These are phyloP conservation scores for Eustoma russellianum DNA, from an alignment of 257 asterid species.

Conservation along the genomic window DNA sequence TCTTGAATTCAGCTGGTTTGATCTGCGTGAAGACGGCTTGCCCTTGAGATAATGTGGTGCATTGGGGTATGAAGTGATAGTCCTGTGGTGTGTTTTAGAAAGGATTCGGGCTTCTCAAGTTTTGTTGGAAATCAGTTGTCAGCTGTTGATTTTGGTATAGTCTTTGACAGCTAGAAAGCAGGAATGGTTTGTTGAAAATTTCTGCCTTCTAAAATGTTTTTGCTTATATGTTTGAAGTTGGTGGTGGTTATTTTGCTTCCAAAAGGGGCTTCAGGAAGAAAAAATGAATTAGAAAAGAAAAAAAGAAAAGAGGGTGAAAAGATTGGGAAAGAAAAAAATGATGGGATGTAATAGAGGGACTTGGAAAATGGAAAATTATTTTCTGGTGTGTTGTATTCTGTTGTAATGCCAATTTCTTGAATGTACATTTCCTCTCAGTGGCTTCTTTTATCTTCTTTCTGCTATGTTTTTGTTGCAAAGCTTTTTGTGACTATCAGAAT, in stretches of 20 bases:
- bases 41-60: too few species aligned
- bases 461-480: too few species aligned
- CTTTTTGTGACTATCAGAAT: too few species aligned
- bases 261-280: too few species aligned
- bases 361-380: not conserved
- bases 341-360: not conserved
- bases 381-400: constrained; percentile 3
- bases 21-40: too few species aligned
- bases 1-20: not conserved
- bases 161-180: constrained; percentile 21
- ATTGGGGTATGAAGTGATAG: not conserved
- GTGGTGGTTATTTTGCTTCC: constrained; percentile 1
- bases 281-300: not conserved
- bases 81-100: constrained; percentile 6
- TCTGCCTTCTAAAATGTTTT: constrained; percentile 3
- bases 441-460: too few species aligned
- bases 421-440: too few species aligned
- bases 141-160: constrained; percentile 27
- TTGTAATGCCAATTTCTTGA: too few species aligned
- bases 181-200: constrained; percentile 5
- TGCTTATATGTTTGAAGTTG: not conserved
- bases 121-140: not conserved
- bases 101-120: constrained; percentile 3
- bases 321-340: not conserved
- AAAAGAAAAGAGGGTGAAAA: not conserved